Conservation (phyloP, 768 basidiomycete genomes). For the Phanerochaete carnosa region DNA sequence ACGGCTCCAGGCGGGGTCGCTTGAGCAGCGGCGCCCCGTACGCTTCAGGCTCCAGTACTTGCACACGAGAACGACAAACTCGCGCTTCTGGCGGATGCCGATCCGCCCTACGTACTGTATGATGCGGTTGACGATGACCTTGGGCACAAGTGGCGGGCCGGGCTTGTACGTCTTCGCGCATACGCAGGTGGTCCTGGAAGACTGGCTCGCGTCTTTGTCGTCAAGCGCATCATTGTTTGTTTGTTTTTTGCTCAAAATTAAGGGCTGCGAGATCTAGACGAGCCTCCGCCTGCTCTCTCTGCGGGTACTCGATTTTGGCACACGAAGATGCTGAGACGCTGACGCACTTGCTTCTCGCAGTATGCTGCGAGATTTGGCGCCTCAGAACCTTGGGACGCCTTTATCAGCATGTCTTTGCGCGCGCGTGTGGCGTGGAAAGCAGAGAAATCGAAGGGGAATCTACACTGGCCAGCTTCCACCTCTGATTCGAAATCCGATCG, state of each 20-base stretch:
- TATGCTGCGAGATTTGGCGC: conserved; percentile 71
- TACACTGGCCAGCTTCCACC: conserved; percentile 86
- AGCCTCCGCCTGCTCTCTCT: conserved; percentile 70
- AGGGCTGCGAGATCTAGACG: conserved; percentile 57
- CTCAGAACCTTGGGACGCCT: conserved; percentile 72
- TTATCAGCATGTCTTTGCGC: conserved; percentile 85
- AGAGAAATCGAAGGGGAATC: conserved; percentile 50
- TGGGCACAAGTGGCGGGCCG: conserved; percentile 89
- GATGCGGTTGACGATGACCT: conserved; percentile 78
- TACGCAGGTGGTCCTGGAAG: conserved; percentile 84
- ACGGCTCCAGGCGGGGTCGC: conserved; percentile 91
- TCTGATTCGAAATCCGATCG: conserved; percentile 80
- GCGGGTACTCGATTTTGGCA: too few relatives aligned
- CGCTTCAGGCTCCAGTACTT: conserved; percentile 98
- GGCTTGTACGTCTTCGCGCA: conserved; percentile 91
- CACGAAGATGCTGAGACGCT: too few relatives aligned
- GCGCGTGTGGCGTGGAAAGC: conserved; percentile 97
- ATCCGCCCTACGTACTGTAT: conserved; percentile 76
- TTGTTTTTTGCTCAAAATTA: conserved; percentile 48
- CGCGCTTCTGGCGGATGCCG: conserved; percentile 66
- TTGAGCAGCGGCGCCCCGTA: conserved; percentile 92
- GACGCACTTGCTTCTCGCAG: conserved; percentile 85
- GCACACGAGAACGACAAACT: conserved; percentile 76
- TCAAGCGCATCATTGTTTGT: conserved; percentile 29
- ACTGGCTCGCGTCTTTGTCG: conserved; percentile 35